Base-by-base conservation (phyloP, 371 early-diverging fungal genomes). In the Capniomyces stellatus region DNA sequence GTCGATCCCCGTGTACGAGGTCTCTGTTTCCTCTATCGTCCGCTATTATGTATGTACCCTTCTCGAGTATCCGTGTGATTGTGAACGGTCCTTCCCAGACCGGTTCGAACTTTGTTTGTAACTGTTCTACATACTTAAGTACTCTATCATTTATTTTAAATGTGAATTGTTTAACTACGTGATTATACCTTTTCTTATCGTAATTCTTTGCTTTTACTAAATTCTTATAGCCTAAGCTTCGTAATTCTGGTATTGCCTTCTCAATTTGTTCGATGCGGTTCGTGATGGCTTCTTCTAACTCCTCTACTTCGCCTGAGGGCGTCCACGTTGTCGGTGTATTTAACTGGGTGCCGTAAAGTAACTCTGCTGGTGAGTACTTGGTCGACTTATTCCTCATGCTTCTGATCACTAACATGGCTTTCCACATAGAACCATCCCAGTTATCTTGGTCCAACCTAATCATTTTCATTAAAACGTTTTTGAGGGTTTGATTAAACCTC, bases 381-480 rank as follows among this genome's bases (percentile, higher is more conserved):
- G 49, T 49, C n/a, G 49, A 3, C n/a, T 10, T n/a, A 29, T 19
- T 25, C 28, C 28, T 49, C 24, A 29, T 28, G 4, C 3, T n/a
- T 29, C 49, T 19, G n/a, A 49, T 4, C 10, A 8, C 28, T 27
- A 49, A n/a, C 25, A 54, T 23, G 18, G 51, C 22, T 24, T 54
- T 44, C 50, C 47, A n/a, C 22, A 54, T 6, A 12, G 13, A 49
- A 8, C 10, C 43, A 48, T 54, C 54, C 54, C 54, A 54, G 24
- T 54, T 30, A 2, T 22, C 6, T n/a, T 54, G 13, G 19, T 48
- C 29, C 3, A 12, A 18, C 25, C 6, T 30, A 31, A 6, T 12
- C 10, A 12, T 6, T 27, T 27, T 54, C 3, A 24, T 13, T 2
- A 51, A 25, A 21, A 51, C 21, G 24, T 48, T 54, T 21, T 29